Evolutionary conservation across 1,284 basidiomycete species (phyloP).

Genomic region (Irpex lacteus): DNA sequence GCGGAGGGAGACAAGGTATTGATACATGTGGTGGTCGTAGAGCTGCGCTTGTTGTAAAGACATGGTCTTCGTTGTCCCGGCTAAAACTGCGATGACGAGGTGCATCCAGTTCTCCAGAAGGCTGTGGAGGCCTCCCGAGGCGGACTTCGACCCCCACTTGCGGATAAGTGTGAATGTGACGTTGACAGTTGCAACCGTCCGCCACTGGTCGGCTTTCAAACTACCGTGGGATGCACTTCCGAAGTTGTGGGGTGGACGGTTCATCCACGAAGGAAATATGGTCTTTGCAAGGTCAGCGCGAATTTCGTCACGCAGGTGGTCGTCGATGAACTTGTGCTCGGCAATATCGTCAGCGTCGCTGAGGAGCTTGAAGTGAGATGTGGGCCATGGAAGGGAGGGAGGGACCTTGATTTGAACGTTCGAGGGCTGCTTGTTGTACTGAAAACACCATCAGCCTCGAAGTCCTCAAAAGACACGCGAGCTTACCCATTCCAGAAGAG

Average conservation of each 20-base stretch:
- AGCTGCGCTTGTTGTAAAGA: slow-evolving; percentile 4
- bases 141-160: slow-evolving; percentile 12
- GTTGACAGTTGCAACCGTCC: slow-evolving; percentile 18
- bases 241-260: slow-evolving; percentile 15
- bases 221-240: slow-evolving; percentile 21
- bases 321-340: slow-evolving; percentile 2
- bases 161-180: slow-evolving; percentile 21
- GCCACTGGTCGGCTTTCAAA: slow-evolving; percentile 28
- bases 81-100: slow-evolving; percentile 18
- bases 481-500: neutral
- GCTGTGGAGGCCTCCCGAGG: neutral
- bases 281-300: slow-evolving; percentile 15
- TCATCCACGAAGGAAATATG: slow-evolving; percentile 22
- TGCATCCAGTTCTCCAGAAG: slow-evolving; percentile 23
- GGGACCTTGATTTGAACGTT: neutral
- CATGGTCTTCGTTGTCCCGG: slow-evolving; percentile 12
- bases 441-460: neutral
- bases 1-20: slow-evolving; percentile 14
- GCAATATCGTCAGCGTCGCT: neutral
- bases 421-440: neutral
- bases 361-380: neutral
- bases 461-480: neutral
- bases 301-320: slow-evolving; percentile 10
- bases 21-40: slow-evolving; percentile 14
- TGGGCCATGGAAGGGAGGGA: neutral